These are phyloP conservation scores for Salix brachista DNA, from an alignment of 345 rosid species.

Conservation along the genomic window DNA sequence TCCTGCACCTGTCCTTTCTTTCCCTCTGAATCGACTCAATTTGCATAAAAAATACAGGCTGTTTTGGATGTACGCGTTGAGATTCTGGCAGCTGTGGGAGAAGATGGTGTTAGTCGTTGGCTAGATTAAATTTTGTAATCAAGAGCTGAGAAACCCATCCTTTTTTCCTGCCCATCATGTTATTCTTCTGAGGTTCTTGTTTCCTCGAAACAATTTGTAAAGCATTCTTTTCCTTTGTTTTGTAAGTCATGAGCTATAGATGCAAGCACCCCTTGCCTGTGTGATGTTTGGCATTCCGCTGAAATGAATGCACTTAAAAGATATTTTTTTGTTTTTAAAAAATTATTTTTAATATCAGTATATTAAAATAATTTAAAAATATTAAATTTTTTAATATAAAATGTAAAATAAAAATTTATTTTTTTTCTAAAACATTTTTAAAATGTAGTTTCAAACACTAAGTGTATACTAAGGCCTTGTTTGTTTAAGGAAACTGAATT, in stretches of 20 bases:
- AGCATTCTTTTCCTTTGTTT: slow-evolving; percentile 13
- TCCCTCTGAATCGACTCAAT: slow-evolving; percentile 7
- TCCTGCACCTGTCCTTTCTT: background rate
- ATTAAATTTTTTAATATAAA: no score
- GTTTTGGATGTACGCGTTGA: slow-evolving; percentile 70
- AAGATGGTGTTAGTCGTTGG: slow-evolving; percentile 88
- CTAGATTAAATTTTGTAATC: slow-evolving; percentile 47
- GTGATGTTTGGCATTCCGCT: background rate
- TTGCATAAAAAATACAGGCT: slow-evolving; percentile 52
- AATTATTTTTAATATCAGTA: no score
- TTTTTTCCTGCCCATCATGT: slow-evolving; percentile 3
- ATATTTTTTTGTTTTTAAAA: no score
- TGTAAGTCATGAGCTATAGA: background rate
- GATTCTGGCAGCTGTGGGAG: slow-evolving; percentile 74
- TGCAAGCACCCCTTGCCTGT: background rate
- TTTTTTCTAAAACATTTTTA: no score
- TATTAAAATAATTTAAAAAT: no score
- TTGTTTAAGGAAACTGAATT: no score
- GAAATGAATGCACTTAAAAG: background rate
- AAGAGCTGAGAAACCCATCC: slow-evolving; percentile 5
- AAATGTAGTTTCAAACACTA: accelerated
- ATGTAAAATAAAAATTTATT: no score
- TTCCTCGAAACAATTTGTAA: slow-evolving; percentile 34
- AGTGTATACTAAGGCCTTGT: no score
- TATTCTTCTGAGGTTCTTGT: slow-evolving; percentile 17